phyloP scores from a whole-genome alignment of 345 rosid genomes.

The Eucalyptus lansdowneana region DNA sequence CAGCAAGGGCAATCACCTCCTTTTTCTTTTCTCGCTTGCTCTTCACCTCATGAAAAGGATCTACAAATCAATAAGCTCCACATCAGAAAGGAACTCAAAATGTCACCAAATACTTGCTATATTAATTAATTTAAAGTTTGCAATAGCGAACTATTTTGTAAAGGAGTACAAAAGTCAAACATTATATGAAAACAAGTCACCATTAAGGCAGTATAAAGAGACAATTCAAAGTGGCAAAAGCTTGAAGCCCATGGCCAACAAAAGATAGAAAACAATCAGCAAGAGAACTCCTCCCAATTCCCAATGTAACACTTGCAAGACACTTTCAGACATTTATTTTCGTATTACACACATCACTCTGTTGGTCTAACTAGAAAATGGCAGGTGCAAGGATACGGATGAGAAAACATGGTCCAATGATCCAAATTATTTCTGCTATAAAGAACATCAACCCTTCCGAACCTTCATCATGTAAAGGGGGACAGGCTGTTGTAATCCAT shows the following conservation, averaged over 20 bases:
- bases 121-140: not conserved
- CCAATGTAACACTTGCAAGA: not conserved
- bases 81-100: not conserved
- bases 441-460: not conserved
- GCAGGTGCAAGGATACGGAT: not conserved
- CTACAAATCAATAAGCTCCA: conserved; percentile 18
- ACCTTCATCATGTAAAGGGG: not conserved
- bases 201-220: not conserved
- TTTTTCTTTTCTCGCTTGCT: conserved; percentile 93
- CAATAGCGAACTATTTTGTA: not conserved
- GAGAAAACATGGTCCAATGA: not conserved
- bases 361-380: not conserved
- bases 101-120: not conserved
- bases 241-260: not conserved
- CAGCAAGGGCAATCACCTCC: conserved; percentile 38
- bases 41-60: conserved; percentile 96
- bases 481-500: not conserved
- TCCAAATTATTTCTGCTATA: not conserved
- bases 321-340: not conserved
- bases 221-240: not conserved
- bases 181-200: not conserved
- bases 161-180: not conserved
- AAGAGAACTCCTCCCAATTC: not conserved
- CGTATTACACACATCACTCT: not conserved
- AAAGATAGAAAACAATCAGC: not conserved